Evolutionary conservation across 1,284 basidiomycete genomes (phyloP), one percentile per base, ranked within the genome.

Genomic region (Cutaneotrichosporon sp.): DNA sequence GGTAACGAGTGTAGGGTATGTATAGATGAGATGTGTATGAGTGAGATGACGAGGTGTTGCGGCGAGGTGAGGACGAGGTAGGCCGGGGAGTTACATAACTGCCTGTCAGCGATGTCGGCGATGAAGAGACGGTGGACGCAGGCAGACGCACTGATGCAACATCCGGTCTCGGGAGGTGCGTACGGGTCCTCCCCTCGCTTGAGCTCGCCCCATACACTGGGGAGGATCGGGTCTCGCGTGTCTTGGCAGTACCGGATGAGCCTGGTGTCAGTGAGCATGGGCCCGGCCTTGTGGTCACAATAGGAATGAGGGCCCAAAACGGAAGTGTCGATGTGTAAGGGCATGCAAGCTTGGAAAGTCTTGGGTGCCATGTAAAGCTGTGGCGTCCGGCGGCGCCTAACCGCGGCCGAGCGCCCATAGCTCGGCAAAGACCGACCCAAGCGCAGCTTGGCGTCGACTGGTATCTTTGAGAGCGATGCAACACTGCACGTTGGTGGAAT

Each of bases 171-270:
- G 60, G 81, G 84, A 54, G 86, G 85, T 52, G 86, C 87, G 71
- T 90, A 93, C 44, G 90, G 90, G 70, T 93, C 90, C 70, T 92
- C 88, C 59, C 82, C 81, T 76, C 90, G 92, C 68, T 81, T 83
- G 27, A 91, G 82, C 17, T 88, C 86, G n/a, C 93, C 92, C 93
- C 93, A 96, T 37, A 94, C 85, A 29, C 85, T 88, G 4, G 90
- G 89, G 39, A 90, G 82, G 58, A 93, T 81, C 65, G 86, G 88
- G 75, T 96, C 92, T 66, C 84, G 86, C 29, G 90, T 94, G 25
- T 82, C 84, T 75, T 89, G 89, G 81, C 88, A 90, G 73, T 89
- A 94, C 51, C 86, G 84, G 69, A 97, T 94, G 57, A 97, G 75
- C 66, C 92, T 87, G 74, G 11, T 34, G 44, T 58, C 37, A 54